phyloP scores from a whole-genome alignment of 192 early-diverging fungal species.

The Coemansia sp. region DNA sequence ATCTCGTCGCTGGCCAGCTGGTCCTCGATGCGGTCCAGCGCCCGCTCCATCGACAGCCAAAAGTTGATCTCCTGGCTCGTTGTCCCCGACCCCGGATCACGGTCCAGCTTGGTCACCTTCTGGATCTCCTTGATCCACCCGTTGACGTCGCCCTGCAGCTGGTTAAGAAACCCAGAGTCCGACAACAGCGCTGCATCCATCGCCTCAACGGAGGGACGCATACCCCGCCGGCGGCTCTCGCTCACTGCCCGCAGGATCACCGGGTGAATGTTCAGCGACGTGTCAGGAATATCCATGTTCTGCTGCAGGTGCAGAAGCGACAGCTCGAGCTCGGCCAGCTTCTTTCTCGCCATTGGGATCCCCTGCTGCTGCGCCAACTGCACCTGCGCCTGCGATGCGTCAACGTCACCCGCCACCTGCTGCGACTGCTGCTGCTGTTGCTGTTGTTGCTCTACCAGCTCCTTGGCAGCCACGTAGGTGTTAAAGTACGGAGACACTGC shows the following conservation, averaged over 20 bases:
- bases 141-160: slow-evolving; percentile 93
- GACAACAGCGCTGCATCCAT: slow-evolving; percentile 65
- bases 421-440: slow-evolving; percentile 3
- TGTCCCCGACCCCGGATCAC: slow-evolving; percentile 88
- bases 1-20: slow-evolving; percentile 91
- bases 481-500: slow-evolving; percentile 96
- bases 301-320: slow-evolving; percentile 94
- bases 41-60: slow-evolving; percentile 97
- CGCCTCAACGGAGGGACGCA: slow-evolving; percentile 70
- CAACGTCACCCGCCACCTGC: slow-evolving; percentile 48
- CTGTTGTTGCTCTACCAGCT: slow-evolving; percentile 50
- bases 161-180: slow-evolving; percentile 89
- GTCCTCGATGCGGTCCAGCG: slow-evolving; percentile 88
- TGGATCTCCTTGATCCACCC: slow-evolving; percentile 99
- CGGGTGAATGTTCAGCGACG: slow-evolving; percentile 82
- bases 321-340: slow-evolving; percentile 96
- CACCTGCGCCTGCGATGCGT: slow-evolving; percentile 29
- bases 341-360: slow-evolving; percentile 96
- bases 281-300: slow-evolving; percentile 97
- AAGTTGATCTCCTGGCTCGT: slow-evolving; percentile 99
- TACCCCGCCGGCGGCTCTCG: slow-evolving; percentile 62
- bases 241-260: slow-evolving; percentile 67
- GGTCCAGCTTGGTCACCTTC: slow-evolving; percentile 91
- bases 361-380: slow-evolving; percentile 50
- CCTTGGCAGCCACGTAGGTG: slow-evolving; percentile 78